Evolutionary conservation across 1,284 basidiomycete genomes (phyloP).

Genomic region (Sphagnurus paluster): DNA sequence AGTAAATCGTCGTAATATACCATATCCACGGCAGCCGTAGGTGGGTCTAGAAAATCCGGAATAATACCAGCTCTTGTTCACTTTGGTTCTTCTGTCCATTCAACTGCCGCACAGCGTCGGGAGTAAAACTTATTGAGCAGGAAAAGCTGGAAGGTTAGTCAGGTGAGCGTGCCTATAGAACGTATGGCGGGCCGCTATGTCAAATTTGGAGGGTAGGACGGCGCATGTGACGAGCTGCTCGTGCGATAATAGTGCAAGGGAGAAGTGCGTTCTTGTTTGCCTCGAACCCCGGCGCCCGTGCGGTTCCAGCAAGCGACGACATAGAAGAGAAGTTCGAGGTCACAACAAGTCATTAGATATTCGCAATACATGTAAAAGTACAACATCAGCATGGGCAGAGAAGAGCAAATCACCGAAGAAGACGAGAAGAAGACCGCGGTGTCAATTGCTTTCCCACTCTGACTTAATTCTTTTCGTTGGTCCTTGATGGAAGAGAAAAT

Average conservation of each 20-base stretch:
- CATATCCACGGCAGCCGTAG: too few relatives aligned
- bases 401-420: neutral
- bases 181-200: constrained; percentile 1
- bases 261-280: neutral
- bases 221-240: constrained; percentile 5
- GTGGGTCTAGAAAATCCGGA: neutral
- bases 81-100: neutral
- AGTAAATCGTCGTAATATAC: neutral
- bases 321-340: neutral
- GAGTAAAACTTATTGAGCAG: neutral
- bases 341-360: constrained; percentile 3
- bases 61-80: neutral
- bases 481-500: neutral
- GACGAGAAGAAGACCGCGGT: neutral
- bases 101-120: neutral
- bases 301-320: neutral
- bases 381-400: neutral
- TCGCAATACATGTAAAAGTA: constrained; percentile 1
- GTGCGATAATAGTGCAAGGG: neutral
- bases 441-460: neutral
- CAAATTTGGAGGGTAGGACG: neutral
- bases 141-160: neutral
- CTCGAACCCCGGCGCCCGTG: neutral
- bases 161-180: neutral
- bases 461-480: constrained; percentile 4